Evolutionary conservation across 352 stramenopile genomes (phyloP).

Genomic region (Globisporangium perplexum): DNA sequence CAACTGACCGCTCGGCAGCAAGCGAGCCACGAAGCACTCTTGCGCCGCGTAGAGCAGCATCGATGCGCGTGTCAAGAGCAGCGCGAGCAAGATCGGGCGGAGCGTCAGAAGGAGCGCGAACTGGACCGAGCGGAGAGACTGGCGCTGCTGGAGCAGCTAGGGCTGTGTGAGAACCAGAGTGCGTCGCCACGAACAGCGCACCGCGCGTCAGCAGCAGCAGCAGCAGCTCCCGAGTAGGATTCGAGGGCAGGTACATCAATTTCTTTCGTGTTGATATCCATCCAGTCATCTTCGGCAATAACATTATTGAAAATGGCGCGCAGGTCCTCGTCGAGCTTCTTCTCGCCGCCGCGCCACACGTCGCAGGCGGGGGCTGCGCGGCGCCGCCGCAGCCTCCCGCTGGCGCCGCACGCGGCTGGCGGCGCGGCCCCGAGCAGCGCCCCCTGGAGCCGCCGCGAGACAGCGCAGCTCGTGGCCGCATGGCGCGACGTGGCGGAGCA

Average conservation of each 20-base stretch:
- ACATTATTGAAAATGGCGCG: too few relatives aligned
- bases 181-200: too few relatives aligned
- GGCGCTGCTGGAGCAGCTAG: not conserved
- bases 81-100: not conserved
- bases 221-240: too few relatives aligned
- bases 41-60: not conserved
- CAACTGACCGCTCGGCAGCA: not conserved
- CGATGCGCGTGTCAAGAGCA: not conserved
- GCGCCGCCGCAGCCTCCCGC: conserved; percentile 6
- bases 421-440: conserved; percentile 4
- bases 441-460: conserved; percentile 7
- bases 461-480: conserved; percentile 6
- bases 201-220: too few relatives aligned
- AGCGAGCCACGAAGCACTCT: not conserved
- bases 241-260: too few relatives aligned
- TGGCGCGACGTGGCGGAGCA: conserved; percentile 11
- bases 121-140: too few relatives aligned
- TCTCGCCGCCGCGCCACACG: conserved; percentile 7
- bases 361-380: not conserved
- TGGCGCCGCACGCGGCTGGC: not conserved
- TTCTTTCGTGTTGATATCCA: too few relatives aligned
- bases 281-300: too few relatives aligned
- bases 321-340: conserved; percentile 1
- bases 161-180: too few relatives aligned
- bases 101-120: not conserved